Base-by-base conservation (phyloP, 345 rosid species). In the Arabis alpina region DNA sequence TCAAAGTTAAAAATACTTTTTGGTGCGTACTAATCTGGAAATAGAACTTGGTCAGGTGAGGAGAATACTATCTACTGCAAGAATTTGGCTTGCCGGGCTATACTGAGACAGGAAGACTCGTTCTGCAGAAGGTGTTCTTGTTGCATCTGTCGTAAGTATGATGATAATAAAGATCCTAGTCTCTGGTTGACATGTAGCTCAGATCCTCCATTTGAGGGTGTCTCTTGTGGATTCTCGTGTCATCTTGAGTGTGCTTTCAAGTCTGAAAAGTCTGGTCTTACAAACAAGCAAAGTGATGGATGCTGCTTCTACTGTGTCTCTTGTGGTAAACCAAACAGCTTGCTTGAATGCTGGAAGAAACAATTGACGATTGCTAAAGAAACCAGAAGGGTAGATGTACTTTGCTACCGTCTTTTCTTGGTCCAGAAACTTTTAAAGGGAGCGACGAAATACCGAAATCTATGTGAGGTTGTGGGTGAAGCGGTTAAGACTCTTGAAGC, bases 121-220 rank as follows among this genome's bases (percentile, higher is more conserved):
- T 90, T 90, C 64, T 90, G 97, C 85, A 84, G 78, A 79, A 80
- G 97, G 79, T 90, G 97, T 76, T 83, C 97, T 15, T 90, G 97
- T 72, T 86, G 92, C 80, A 86, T 88, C 36, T 90, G 97, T 76
- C 89, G 73, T 44, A 81, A 51, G 39, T 88, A 82, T 39, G 97
- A 90, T 78, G 89, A 88, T 65, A 90, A 90, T 77, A 90, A 90
- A 81, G 97, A 90, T 78, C 94, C 92, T 66, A 88, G 90, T 80
- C 81, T 88, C 28, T 88, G 94, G 97, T 54, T 90, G 60, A 88
- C 90, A 40, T 90, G 97, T 51, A 80, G 83, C 62, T 82, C 85
- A 14, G 90, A 84, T 66, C 73, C 82, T 56, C 76, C 52, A 25
- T 75, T 72, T 60, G 84, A 80, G 25, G 79, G 65, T 36, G 74